Evolutionary conservation across 2,329 filamentous ascomycete species (phyloP).

Genomic region (Epichloe hybrida): DNA sequence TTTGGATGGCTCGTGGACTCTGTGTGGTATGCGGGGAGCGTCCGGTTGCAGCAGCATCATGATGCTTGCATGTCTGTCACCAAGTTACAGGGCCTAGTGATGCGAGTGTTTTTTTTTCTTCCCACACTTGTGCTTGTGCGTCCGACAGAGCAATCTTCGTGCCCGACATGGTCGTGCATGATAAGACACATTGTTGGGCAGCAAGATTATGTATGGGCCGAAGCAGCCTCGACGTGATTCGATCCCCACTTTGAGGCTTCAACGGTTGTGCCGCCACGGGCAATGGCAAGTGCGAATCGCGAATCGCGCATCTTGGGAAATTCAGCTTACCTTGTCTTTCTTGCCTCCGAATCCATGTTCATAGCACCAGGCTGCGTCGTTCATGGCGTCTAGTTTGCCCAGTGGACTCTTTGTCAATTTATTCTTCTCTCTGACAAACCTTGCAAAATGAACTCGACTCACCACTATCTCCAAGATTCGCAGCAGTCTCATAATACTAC

Average conservation of each 20-base stretch:
- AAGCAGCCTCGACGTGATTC: not conserved
- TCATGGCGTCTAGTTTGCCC: constrained; percentile 66
- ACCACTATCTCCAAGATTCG: constrained; percentile 84
- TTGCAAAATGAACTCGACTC: constrained; percentile 16
- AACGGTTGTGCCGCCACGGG: not conserved
- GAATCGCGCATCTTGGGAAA: not conserved
- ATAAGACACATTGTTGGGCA: not conserved
- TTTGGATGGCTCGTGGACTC: too few relatives aligned
- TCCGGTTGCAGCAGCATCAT: not conserved
- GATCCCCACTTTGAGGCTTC: not conserved
- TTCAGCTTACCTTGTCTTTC: constrained; percentile 82
- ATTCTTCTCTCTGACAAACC: not conserved
- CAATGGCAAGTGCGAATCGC: not conserved
- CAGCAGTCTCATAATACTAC: constrained; percentile 94
- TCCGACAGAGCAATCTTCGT: not conserved
- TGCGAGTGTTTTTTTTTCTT: not conserved
- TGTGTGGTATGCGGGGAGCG: not conserved
- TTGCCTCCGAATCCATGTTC: constrained; percentile 91
- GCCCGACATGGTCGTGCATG: not conserved
- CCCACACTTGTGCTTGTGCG: not conserved
- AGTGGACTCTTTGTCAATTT: not conserved
- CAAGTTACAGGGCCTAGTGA: not conserved
- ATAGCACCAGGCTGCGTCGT: constrained; percentile 93
- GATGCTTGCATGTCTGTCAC: not conserved
- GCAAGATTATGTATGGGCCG: not conserved